A percentile compares a stretch with the other conserved stretches of the same genome.
Evolutionary conservation across 169 alveolate genomes (phyloP).

Genomic region (Plasmodium berghei): DNA sequence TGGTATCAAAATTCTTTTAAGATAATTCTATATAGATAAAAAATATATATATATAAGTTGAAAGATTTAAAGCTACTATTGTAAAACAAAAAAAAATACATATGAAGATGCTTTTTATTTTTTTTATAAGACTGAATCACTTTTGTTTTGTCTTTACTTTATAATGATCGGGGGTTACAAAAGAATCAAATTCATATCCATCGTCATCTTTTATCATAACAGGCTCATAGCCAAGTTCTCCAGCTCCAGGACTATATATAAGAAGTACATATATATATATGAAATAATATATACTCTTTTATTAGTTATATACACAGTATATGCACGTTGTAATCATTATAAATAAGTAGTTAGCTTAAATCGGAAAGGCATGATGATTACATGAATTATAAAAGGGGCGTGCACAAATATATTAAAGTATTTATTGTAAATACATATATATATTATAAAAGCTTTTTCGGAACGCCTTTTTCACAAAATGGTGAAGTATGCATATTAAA

Average conservation of each 20-base stretch:
- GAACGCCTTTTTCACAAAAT: too few species aligned
- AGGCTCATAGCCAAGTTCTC: constrained; percentile 62
- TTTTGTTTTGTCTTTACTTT: constrained; percentile 10
- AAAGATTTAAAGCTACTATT: not conserved
- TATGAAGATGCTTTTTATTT: not conserved
- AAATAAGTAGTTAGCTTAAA: too few species aligned
- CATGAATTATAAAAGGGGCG: too few species aligned
- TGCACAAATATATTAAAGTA: too few species aligned
- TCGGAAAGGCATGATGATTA: too few species aligned
- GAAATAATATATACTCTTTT: too few species aligned
- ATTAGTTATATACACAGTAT: not conserved
- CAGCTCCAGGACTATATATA: constrained; percentile 62
- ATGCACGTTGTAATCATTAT: not conserved
- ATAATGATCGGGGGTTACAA: constrained; percentile 52
- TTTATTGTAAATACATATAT: too few species aligned
- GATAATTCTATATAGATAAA: constrained; percentile 19
- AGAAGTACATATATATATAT: not conserved
- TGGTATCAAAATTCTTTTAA: constrained; percentile 43
- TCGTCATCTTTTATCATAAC: constrained; percentile 59
- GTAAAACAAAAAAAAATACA: not conserved
- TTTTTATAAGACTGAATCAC: not conserved
- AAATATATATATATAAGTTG: not conserved
- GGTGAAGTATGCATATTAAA: too few species aligned
- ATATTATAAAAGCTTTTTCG: too few species aligned
- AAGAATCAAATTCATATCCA: constrained; percentile 61